A percentile compares a stretch with the other conserved stretches of the same genome.
phyloP scores from a whole-genome alignment of 2,329 filamentous ascomycete genomes.

The Alternaria longipes region DNA sequence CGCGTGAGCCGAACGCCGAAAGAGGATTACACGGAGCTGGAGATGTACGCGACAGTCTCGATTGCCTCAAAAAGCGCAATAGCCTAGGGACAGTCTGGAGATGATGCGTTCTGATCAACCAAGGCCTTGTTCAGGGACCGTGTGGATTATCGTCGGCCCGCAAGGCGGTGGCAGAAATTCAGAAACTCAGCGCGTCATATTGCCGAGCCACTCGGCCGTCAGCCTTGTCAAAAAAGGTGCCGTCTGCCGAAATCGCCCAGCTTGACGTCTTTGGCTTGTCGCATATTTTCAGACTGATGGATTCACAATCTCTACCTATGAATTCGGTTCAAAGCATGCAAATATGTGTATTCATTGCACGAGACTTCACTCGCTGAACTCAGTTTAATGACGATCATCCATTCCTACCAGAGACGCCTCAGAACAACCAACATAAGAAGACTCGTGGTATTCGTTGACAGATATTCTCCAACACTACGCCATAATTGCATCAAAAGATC shows the following conservation, averaged over 20 bases:
- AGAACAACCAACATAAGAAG: slow-evolving; percentile 8
- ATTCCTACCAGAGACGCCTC: slow-evolving; percentile 8
- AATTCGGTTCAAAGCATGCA: not conserved
- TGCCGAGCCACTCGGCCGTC: slow-evolving; percentile 1
- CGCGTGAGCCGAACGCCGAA: slow-evolving; percentile 26
- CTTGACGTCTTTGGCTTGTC: not conserved
- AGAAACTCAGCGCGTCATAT: slow-evolving; percentile 21
- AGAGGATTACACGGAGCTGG: slow-evolving; percentile 19
- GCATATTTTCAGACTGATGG: not conserved
- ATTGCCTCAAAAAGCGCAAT: slow-evolving; percentile 27
- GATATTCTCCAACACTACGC: not conserved
- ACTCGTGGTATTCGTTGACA: slow-evolving; percentile 9
- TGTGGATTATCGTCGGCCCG: slow-evolving; percentile 13
- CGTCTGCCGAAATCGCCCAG: not conserved
- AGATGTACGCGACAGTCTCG: slow-evolving; percentile 27
- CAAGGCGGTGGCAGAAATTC: slow-evolving; percentile 24
- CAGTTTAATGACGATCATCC: not conserved
- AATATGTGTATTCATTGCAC: not conserved
- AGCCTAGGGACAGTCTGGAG: slow-evolving; percentile 10
- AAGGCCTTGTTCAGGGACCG: slow-evolving; percentile 24
- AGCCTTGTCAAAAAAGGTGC: not conserved
- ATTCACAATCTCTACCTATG: not conserved
- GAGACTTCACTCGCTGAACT: not conserved
- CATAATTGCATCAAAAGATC: slow-evolving; percentile 60
- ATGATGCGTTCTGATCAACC: slow-evolving; percentile 28